These are phyloP conservation scores for Gossypium davidsonii DNA, from an alignment of 441 rosid genomes.

Conservation along the genomic window DNA sequence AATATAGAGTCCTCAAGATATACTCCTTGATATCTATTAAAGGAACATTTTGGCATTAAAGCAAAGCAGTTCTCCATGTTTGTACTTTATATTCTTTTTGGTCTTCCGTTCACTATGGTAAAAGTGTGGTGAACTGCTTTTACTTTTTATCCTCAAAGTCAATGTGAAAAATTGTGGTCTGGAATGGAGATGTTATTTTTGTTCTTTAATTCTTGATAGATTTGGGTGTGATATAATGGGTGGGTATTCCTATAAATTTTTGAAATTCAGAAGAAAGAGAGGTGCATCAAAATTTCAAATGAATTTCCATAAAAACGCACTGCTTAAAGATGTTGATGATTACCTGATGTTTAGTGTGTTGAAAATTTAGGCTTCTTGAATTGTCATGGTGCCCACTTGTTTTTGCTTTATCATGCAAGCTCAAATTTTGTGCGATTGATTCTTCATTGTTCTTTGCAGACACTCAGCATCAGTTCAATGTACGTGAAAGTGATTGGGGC, in stretches of 20 bases:
- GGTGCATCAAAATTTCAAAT: neutral
- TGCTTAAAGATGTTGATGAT: neutral
- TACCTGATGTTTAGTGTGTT: neutral
- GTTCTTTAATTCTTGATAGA: neutral
- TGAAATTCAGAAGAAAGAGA: neutral
- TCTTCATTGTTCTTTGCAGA: constrained; percentile 33
- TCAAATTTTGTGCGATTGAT: neutral
- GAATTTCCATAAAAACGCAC: neutral
- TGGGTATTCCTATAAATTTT: neutral
- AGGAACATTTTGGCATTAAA: neutral
- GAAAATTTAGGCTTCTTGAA: neutral
- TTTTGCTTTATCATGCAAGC: neutral
- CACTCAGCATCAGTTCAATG: constrained; percentile 63
- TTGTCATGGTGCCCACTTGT: neutral
- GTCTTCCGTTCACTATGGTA: neutral
- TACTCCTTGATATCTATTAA: neutral
- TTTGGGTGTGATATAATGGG: neutral
- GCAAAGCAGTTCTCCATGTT: neutral
- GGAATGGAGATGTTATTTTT: neutral
- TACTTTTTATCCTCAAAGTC: neutral
- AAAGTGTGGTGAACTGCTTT: neutral
- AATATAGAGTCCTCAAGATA: neutral
- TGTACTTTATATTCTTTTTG: neutral
- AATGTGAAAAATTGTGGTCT: neutral
- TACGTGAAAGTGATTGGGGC: constrained; percentile 75